Evolutionary conservation across 257 asterid genomes (phyloP).

Genomic region (Thymus quinquecostatus): DNA sequence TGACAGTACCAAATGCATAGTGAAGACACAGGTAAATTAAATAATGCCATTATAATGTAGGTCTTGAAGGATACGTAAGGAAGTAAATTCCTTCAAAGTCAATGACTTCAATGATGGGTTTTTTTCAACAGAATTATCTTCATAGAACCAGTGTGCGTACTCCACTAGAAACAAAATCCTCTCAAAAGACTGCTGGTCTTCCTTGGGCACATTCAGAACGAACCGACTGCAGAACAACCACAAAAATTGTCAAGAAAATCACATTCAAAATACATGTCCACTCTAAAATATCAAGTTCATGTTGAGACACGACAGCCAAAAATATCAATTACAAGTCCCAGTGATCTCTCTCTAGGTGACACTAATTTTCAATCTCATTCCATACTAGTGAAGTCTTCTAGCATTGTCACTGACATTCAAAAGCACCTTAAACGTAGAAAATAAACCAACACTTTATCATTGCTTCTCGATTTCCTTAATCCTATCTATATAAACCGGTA

Average conservation of each 20-base stretch:
- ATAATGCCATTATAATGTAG: background rate
- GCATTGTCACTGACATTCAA: background rate
- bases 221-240: slow-evolving; percentile 74
- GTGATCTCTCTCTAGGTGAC: background rate
- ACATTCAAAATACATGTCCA: background rate
- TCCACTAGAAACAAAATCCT: slow-evolving; percentile 98
- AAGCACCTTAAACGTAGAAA: background rate
- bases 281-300: background rate
- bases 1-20: background rate
- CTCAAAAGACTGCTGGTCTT: slow-evolving; percentile 97
- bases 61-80: slow-evolving; percentile 76
- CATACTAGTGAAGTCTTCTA: background rate
- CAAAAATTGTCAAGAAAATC: slow-evolving; percentile 8
- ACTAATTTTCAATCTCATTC: background rate
- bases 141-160: slow-evolving; percentile 97
- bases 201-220: slow-evolving; percentile 98
- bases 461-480: background rate
- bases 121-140: slow-evolving; percentile 94
- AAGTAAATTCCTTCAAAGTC: slow-evolving; percentile 91
- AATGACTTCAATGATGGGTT: slow-evolving; percentile 94
- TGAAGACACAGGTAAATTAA: background rate
- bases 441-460: background rate
- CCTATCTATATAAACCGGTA: background rate
- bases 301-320: background rate
- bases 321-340: background rate